Evolutionary conservation across 148 eudicot species (phyloP).

Genomic region (Selenicereus undatus): DNA sequence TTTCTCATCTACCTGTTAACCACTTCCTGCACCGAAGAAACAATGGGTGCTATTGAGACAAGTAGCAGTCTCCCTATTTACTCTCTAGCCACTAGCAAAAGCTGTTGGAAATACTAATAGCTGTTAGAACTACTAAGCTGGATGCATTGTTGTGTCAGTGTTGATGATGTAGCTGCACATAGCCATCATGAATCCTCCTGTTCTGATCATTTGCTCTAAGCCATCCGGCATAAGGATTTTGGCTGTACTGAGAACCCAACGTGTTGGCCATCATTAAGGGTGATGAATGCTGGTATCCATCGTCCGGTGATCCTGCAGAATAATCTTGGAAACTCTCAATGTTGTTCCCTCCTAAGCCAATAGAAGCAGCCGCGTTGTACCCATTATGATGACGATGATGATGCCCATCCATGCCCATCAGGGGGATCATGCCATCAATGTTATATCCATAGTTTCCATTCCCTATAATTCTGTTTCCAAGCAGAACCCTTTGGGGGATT

Average conservation of each 20-base stretch:
- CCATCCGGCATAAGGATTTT: conserved; percentile 28
- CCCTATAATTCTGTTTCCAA: conserved; percentile 10
- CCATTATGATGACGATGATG: conserved; percentile 18
- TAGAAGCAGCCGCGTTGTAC: conserved; percentile 3
- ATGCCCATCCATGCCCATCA: conserved; percentile 23
- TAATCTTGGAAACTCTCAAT: conserved; percentile 22
- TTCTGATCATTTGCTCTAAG: conserved; percentile 19
- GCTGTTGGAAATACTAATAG: no score
- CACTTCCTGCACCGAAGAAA: not conserved
- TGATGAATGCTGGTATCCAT: conserved; percentile 28
- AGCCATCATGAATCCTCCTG: conserved; percentile 21
- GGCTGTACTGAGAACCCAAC: conserved; percentile 26
- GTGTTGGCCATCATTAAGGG: conserved; percentile 25
- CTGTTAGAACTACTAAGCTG: conserved; percentile 6
- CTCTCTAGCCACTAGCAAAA: not conserved
- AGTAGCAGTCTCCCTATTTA: conserved; percentile 4
- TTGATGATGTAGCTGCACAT: conserved; percentile 21
- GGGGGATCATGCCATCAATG: conserved; percentile 22
- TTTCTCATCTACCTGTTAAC: not conserved
- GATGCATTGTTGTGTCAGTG: conserved; percentile 8
- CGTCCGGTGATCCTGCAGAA: conserved; percentile 21
- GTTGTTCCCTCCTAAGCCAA: conserved; percentile 14
- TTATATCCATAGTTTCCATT: conserved; percentile 19
- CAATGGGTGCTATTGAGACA: not conserved
- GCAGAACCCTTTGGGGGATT: conserved; percentile 5